Conservation (phyloP, 192 early-diverging fungal species). For the Mortierella claussenii region DNA sequence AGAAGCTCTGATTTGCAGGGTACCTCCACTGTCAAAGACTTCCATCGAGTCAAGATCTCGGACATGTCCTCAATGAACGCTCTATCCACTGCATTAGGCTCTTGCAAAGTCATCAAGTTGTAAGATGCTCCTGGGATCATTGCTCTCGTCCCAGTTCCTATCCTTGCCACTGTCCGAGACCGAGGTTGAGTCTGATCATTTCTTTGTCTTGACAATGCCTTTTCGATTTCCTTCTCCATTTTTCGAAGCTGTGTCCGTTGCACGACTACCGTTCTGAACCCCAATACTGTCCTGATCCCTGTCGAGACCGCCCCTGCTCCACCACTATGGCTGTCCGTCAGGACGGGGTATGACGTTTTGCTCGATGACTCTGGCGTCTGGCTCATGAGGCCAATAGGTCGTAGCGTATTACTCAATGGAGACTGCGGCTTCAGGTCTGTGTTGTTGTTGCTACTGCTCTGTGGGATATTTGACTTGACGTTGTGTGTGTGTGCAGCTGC, state of each 20-base stretch:
- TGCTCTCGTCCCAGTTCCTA: conserved; percentile 27
- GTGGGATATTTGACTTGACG: background rate
- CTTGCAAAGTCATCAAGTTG: conserved; percentile 21
- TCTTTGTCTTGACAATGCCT: conserved; percentile 19
- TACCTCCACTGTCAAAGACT: conserved; percentile 24
- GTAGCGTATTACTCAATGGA: background rate
- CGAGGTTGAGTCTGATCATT: conserved; percentile 25
- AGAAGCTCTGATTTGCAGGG: conserved; percentile 35
- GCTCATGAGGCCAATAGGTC: background rate
- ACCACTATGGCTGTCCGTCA: background rate
- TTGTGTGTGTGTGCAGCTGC: background rate
- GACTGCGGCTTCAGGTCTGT: background rate
- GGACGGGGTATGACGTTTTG: background rate
- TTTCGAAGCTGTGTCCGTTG: conserved; percentile 52
- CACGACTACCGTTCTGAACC: conserved; percentile 54
- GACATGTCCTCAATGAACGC: conserved; percentile 29
- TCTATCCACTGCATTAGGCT: conserved; percentile 9
- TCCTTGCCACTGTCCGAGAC: conserved; percentile 24
- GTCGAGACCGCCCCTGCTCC: conserved; percentile 15
- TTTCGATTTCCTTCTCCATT: conserved; percentile 60
- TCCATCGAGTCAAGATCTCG: conserved; percentile 25
- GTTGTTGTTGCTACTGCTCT: background rate
- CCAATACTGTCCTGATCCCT: conserved; percentile 33
- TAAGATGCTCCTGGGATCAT: conserved; percentile 37
- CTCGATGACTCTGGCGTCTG: background rate